Percentiles rank a stretch among this genome's conserved stretches.
Evolutionary conservation across 2,329 filamentous ascomycete genomes (phyloP).

Genomic region (Nannizzia gypsea): DNA sequence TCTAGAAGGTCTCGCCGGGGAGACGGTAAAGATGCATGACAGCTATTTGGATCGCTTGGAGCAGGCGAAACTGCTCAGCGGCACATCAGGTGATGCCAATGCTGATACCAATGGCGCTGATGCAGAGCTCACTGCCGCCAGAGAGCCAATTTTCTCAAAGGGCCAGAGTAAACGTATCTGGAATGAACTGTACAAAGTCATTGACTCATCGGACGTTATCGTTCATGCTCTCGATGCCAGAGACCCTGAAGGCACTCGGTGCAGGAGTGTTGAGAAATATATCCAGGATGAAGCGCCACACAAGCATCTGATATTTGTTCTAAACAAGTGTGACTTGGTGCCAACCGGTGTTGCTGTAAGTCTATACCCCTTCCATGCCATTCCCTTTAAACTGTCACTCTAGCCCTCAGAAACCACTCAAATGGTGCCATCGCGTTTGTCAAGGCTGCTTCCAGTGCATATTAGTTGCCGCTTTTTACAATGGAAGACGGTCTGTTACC

Average conservation of each 20-base stretch:
- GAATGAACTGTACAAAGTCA: slow-evolving; percentile 94
- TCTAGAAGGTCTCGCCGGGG: slow-evolving; percentile 68
- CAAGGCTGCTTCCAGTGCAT: slow-evolving; percentile 55
- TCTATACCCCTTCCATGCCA: slow-evolving; percentile 24
- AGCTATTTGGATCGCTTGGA: slow-evolving; percentile 70
- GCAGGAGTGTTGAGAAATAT: slow-evolving; percentile 84
- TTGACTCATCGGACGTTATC: slow-evolving; percentile 89
- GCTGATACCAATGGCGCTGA: slow-evolving; percentile 38
- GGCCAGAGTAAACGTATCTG: slow-evolving; percentile 92
- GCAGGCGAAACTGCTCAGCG: slow-evolving; percentile 64
- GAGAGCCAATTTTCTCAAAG: slow-evolving; percentile 83
- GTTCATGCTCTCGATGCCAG: slow-evolving; percentile 88
- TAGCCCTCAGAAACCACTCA: neutral
- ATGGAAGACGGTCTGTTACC: slow-evolving; percentile 95
- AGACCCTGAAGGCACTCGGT: slow-evolving; percentile 81
- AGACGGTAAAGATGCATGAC: slow-evolving; percentile 69
- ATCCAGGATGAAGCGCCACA: slow-evolving; percentile 86
- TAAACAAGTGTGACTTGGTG: slow-evolving; percentile 89
- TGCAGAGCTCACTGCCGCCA: slow-evolving; percentile 49
- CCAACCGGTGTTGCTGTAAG: slow-evolving; percentile 91
- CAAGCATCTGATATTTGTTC: slow-evolving; percentile 81
- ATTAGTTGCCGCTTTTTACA: slow-evolving; percentile 19
- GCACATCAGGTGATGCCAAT: slow-evolving; percentile 47
- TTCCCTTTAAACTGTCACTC: slow-evolving; percentile 11
- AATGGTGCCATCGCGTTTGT: slow-evolving; percentile 61